Conservation (phyloP, 306 rosid genomes). For the Pyrus pyrifolia region DNA sequence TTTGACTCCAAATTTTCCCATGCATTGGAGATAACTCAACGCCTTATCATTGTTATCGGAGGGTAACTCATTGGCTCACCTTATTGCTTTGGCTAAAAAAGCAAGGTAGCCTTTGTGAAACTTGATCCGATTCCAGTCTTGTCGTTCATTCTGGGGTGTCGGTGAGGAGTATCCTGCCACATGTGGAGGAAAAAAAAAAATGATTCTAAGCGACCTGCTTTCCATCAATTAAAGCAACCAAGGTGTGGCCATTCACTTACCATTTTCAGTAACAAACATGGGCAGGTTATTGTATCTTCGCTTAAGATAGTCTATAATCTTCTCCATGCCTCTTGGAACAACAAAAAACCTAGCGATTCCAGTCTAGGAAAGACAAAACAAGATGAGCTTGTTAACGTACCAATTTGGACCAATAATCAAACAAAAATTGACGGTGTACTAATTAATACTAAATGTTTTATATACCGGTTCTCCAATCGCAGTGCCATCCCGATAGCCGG, state of each 20-base stretch:
- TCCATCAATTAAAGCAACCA: background rate
- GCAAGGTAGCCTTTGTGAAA: conserved; percentile 52
- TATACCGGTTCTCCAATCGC: conserved; percentile 55
- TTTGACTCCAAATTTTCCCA: no score
- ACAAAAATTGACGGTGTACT: background rate
- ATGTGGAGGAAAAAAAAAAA: background rate
- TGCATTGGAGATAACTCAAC: no score
- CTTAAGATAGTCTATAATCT: conserved; percentile 40
- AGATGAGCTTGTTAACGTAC: background rate
- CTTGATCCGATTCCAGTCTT: conserved; percentile 42
- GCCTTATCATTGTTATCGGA: background rate
- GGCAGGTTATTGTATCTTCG: conserved; percentile 43
- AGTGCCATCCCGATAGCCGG: conserved; percentile 32
- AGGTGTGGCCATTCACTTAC: conserved; percentile 17
- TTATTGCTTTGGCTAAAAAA: conserved; percentile 43
- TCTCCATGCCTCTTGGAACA: conserved; percentile 62
- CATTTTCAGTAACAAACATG: conserved; percentile 63
- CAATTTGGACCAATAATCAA: no score
- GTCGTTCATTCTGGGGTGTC: background rate
- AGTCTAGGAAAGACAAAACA: conserved; percentile 31
- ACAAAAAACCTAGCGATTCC: conserved; percentile 39
- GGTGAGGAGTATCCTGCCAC: conserved; percentile 35
- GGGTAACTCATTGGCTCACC: conserved; percentile 22
- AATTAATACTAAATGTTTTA: background rate
- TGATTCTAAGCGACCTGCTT: background rate